These are phyloP conservation scores for Cystoisospora suis DNA, from an alignment of 169 alveolate genomes.

Conservation along the genomic window DNA sequence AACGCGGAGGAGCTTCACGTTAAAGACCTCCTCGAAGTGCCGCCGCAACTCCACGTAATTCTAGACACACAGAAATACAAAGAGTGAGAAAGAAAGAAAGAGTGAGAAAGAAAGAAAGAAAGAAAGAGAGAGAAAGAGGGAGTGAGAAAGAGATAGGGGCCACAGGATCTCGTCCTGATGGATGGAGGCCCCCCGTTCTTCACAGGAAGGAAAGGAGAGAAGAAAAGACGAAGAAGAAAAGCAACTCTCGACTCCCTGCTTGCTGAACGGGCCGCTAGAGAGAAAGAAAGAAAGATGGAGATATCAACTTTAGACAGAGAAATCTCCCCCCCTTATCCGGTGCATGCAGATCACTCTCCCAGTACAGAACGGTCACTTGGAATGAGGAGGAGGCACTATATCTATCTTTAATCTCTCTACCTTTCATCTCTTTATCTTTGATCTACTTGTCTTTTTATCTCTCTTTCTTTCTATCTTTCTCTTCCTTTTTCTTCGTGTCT, in stretches of 20 bases:
- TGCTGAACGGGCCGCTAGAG: too few species aligned
- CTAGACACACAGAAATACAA: slow-evolving; percentile 15
- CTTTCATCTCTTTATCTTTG: not conserved
- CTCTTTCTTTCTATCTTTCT: not conserved
- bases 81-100: not conserved
- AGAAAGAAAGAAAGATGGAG: too few species aligned
- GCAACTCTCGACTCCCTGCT: too few species aligned
- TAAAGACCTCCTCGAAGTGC: slow-evolving; percentile 84
- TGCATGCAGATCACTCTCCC: too few species aligned
- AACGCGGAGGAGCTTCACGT: slow-evolving; percentile 68
- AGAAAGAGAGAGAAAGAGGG: not conserved
- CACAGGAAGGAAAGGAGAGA: not conserved
- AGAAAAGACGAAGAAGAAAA: not conserved
- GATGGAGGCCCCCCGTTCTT: not conserved
- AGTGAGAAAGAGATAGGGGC: not conserved
- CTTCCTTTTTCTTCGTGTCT: not conserved
- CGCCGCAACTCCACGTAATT: slow-evolving; percentile 78
- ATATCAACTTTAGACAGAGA: too few species aligned
- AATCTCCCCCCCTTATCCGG: too few species aligned
- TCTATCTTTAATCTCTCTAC: too few species aligned
- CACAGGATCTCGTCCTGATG: not conserved
- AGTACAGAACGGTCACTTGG: too few species aligned
- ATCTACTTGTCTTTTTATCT: not conserved
- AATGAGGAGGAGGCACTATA: too few species aligned
- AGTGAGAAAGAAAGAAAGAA: not conserved